A percentile compares a stretch with the other conserved stretches of the same genome.
Conservation (phyloP, 495 filamentous ascomycete species). For the Polyplosphaeria fusca region DNA sequence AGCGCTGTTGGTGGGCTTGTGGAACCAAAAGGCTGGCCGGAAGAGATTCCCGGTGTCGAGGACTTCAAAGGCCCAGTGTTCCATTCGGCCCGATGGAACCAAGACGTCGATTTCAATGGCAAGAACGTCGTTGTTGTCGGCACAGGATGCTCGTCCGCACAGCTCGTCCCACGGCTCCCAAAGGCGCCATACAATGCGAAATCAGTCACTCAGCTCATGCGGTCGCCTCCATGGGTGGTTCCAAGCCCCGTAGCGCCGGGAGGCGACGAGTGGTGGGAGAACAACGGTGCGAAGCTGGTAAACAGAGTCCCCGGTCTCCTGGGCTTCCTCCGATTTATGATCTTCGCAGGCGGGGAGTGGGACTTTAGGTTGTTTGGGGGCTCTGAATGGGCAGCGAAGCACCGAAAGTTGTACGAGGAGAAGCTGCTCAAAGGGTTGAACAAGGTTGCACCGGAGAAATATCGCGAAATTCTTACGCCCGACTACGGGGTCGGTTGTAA, state of each 20-base stretch:
- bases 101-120: slow-evolving; percentile 34
- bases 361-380: slow-evolving; percentile 34
- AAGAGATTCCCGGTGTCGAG: slow-evolving; percentile 38
- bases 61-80: slow-evolving; percentile 37
- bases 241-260: slow-evolving; percentile 41
- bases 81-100: slow-evolving; percentile 37
- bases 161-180: slow-evolving; percentile 35
- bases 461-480: slow-evolving; percentile 62
- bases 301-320: slow-evolving; percentile 48
- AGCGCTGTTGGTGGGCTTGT: slow-evolving; percentile 53
- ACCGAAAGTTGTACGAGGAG: slow-evolving; percentile 43
- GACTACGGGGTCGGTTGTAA: slow-evolving; percentile 64
- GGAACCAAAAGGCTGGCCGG: slow-evolving; percentile 51
- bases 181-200: slow-evolving; percentile 45
- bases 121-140: slow-evolving; percentile 40
- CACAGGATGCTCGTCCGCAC: slow-evolving; percentile 38
- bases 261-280: slow-evolving; percentile 45
- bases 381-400: slow-evolving; percentile 21
- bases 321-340: slow-evolving; percentile 34
- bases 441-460: slow-evolving; percentile 53
- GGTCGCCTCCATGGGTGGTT: slow-evolving; percentile 61
- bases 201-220: slow-evolving; percentile 61
- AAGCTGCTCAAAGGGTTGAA: slow-evolving; percentile 50
- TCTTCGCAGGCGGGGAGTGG: slow-evolving; percentile 44
- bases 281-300: slow-evolving; percentile 44